Base-by-base conservation (phyloP, 805 yeast genomes). In the Saccharomycopsis synnaedendra region DNA sequence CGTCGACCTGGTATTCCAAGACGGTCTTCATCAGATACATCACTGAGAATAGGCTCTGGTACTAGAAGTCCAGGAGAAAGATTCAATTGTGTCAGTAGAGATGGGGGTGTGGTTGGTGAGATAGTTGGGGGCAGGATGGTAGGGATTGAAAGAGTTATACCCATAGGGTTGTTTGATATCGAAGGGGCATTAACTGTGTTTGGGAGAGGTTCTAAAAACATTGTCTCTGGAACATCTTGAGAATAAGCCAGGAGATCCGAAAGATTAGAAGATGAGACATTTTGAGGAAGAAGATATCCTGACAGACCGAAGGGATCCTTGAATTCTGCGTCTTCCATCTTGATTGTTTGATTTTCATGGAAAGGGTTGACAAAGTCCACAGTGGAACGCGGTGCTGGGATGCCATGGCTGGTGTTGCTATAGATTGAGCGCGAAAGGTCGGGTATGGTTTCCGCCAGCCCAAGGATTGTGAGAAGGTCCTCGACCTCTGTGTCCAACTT, bases 291-390 rank as follows among this genome's bases (percentile, higher is more conserved):
- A 19, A 19, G 19, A 19, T 19, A 19, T 19, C 19, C 19, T 19
- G 19, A 19, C 19, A 19, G 19, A 5, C 38, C 36, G 33, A 42
- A 42, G 30, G 44, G 44, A 11, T 42, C 32, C 5, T 29, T 42
- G 19, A 42, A 42, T 8, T 5, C 28, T 5, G 34, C 32, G 9
- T 30, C 31, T 10, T 28, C 40, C 8, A 27, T n/a, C 41, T 39
- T 39, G 2, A 42, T 10, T n/a, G 36, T 42, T 27, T 43, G 47
- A 27, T 11, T n/a, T 9, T n/a, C 31, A 5, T 19, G 28, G 27
- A 48, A 48, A 5, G 51, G 51, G 34, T 48, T 48, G 19, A 48
- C 45, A 45, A 48, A 48, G 29, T 48, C 51, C 5, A 47, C 40
- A 28, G 28, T 33, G 5, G 40, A 19, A 11, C 37, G 29, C 37